phyloP scores from a whole-genome alignment of 2,329 filamentous ascomycete species.

The Mycogone perniciosa region DNA sequence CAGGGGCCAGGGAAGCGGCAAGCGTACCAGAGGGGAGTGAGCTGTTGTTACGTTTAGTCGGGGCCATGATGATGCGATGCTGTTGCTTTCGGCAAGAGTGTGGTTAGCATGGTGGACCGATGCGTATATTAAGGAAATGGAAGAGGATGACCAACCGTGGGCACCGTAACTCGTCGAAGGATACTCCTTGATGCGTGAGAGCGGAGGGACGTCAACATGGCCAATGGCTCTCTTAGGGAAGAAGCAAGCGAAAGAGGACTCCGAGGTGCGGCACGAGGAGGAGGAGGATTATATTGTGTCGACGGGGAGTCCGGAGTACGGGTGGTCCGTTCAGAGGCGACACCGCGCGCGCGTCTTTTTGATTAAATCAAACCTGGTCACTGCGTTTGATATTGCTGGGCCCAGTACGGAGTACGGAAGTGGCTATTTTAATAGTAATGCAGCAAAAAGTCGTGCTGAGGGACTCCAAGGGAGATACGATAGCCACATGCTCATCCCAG shows the following conservation, averaged over 20 bases:
- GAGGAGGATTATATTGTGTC: constrained; percentile 7
- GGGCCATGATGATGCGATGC: constrained; percentile 40
- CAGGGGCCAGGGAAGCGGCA: not conserved
- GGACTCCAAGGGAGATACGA: not conserved
- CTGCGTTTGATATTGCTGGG: not conserved
- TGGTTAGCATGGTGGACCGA: not conserved
- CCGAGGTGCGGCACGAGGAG: not conserved
- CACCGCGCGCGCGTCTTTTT: not conserved
- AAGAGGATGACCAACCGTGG: constrained; percentile 10
- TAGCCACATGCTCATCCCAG: not conserved
- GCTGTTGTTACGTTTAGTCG: constrained; percentile 50
- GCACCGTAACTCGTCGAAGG: constrained; percentile 25
- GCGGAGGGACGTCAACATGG: constrained; percentile 31
- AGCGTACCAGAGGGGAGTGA: constrained; percentile 46
- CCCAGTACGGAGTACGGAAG: not conserved
- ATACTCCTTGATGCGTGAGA: constrained; percentile 29
- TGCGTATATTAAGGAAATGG: not conserved
- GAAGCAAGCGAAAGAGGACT: not conserved
- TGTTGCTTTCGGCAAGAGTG: not conserved
- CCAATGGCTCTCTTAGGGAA: constrained; percentile 10
- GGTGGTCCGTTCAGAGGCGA: not conserved
- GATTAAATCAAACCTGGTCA: not conserved
- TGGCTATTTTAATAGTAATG: not conserved
- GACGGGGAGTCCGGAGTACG: constrained; percentile 3
- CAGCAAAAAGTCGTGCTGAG: not conserved